phyloP scores from a whole-genome alignment of 257 asterid genomes.

The Dorcoceras hygrometricum region DNA sequence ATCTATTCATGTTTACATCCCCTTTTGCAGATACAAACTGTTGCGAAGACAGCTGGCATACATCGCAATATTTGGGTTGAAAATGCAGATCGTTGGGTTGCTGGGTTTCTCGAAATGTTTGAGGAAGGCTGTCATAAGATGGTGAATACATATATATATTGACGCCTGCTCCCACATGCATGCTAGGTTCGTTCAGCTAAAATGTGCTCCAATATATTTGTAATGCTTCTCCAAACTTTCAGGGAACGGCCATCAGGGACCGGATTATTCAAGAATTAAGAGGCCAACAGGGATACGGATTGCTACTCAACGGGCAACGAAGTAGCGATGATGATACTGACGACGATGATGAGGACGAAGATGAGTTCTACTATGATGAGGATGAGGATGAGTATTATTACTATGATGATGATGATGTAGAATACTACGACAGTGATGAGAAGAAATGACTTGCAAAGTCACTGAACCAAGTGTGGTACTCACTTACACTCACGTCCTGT shows the following conservation, averaged over 20 bases:
- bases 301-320: background rate
- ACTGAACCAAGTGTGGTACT: background rate
- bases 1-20: background rate
- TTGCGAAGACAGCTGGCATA: constrained; percentile 62
- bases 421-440: constrained; percentile 34
- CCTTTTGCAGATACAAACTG: constrained; percentile 58
- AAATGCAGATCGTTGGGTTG: constrained; percentile 75
- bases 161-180: background rate
- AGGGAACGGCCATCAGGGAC: constrained; percentile 3
- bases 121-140: constrained; percentile 78
- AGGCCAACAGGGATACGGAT: background rate
- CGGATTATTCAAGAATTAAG: constrained; percentile 1
- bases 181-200: background rate
- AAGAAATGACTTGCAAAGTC: constrained; percentile 23
- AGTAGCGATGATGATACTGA: background rate
- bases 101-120: constrained; percentile 73
- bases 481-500: constrained; percentile 2
- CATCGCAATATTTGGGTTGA: constrained; percentile 66
- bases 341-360: background rate
- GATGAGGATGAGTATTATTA: constrained; percentile 25
- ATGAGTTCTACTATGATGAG: background rate
- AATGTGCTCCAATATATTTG: background rate
- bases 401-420: constrained; percentile 31
- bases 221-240: background rate
- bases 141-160: constrained; percentile 29